These are phyloP conservation scores for Ophiostoma sp. DNA, from an alignment of 2,329 filamentous ascomycete genomes.

Conservation along the genomic window DNA sequence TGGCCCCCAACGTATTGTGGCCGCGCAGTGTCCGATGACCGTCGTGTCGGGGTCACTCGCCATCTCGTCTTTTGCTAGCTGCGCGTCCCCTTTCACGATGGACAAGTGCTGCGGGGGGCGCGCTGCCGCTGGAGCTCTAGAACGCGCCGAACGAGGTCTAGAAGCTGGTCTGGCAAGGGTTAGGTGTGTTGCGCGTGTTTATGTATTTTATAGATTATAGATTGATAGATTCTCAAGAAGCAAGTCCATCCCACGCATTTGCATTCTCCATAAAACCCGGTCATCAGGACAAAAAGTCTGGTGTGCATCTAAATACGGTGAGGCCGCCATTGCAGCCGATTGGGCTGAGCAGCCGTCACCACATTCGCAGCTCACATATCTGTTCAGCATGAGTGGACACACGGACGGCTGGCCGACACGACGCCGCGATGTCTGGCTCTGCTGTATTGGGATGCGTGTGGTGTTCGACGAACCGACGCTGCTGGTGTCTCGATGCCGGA, in stretches of 20 bases:
- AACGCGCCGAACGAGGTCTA: background rate
- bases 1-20: no score
- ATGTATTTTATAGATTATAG: background rate
- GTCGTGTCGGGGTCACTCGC: background rate
- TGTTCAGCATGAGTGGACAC: no score
- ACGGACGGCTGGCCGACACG: no score
- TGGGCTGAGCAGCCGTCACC: background rate
- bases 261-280: conserved; percentile 7
- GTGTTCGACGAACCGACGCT: no score
- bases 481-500: no score
- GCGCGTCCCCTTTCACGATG: background rate
- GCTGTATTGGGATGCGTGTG: no score
- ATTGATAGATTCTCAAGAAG: background rate
- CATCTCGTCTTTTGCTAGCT: background rate
- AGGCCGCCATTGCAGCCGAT: background rate
- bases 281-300: conserved; percentile 11
- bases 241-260: background rate
- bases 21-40: background rate
- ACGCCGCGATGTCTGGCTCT: no score
- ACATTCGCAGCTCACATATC: background rate
- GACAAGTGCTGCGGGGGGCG: background rate
- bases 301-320: background rate
- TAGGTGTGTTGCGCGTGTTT: background rate
- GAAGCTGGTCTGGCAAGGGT: background rate
- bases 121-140: background rate